These are phyloP conservation scores for Barnettozyma salicaria DNA, from an alignment of 805 yeast species.

Conservation along the genomic window DNA sequence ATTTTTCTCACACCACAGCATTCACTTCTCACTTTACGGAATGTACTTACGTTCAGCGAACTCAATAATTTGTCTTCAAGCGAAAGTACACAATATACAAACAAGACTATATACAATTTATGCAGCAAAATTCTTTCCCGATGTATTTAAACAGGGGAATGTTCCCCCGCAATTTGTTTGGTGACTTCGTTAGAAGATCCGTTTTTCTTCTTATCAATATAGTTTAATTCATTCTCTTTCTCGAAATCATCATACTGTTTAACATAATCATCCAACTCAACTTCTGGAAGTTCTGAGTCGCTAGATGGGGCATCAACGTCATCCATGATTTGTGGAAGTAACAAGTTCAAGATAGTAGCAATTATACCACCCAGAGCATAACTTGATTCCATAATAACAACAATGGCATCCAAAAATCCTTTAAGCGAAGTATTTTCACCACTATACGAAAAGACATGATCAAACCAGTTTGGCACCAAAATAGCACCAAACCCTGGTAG, in stretches of 20 bases:
- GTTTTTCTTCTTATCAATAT: constrained; percentile 4
- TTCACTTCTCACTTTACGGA: too few species aligned
- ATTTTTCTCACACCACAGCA: too few species aligned
- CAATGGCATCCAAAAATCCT: constrained; percentile 65
- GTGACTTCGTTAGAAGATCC: background rate
- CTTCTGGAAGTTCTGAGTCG: constrained; percentile 17
- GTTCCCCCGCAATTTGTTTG: background rate
- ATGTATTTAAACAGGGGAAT: constrained; percentile 3
- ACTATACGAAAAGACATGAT: constrained; percentile 53
- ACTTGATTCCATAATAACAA: constrained; percentile 65
- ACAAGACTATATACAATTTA: too few species aligned
- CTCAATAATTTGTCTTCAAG: too few species aligned
- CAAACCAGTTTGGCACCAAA: constrained; percentile 61
- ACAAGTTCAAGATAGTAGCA: constrained; percentile 53
- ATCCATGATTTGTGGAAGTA: constrained; percentile 55
- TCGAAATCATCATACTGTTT: constrained; percentile 25
- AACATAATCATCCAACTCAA: constrained; percentile 22
- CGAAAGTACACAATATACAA: too few species aligned
- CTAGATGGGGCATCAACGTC: constrained; percentile 30
- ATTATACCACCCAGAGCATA: constrained; percentile 65
- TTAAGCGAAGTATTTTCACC: constrained; percentile 51
- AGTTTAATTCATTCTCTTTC: constrained; percentile 6
- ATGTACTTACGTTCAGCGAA: too few species aligned
- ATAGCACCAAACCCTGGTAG: constrained; percentile 64
- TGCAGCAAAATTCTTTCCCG: too few species aligned